These are phyloP conservation scores for Phaeosphaeria sp. DNA, from an alignment of 2,329 filamentous ascomycete genomes.

Conservation along the genomic window DNA sequence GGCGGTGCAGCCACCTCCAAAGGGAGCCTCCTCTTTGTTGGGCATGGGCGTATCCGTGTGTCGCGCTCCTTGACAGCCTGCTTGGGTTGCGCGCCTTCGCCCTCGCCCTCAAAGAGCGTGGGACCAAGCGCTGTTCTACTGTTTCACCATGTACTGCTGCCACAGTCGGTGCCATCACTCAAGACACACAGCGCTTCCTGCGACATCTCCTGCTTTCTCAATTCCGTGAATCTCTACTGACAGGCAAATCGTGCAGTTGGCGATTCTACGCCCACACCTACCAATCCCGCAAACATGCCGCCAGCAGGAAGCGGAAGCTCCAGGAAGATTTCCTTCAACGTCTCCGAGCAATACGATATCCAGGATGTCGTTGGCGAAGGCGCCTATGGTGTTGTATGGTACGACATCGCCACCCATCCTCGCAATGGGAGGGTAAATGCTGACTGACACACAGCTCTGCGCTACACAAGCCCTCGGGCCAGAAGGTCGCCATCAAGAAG, in stretches of 20 bases:
- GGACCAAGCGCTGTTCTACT: slow-evolving; percentile 28
- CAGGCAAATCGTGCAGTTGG: slow-evolving; percentile 2
- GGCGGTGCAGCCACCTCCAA: not conserved
- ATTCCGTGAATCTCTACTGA: slow-evolving; percentile 24
- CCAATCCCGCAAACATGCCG: slow-evolving; percentile 41
- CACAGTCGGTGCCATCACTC: slow-evolving; percentile 19
- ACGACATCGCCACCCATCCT: slow-evolving; percentile 48
- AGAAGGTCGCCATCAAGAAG: slow-evolving; percentile 99
- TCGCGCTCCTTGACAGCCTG: slow-evolving; percentile 5
- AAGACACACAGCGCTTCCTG: slow-evolving; percentile 24
- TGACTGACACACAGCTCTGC: slow-evolving; percentile 72
- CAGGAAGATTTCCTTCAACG: slow-evolving; percentile 99
- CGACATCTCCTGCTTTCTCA: slow-evolving; percentile 16
- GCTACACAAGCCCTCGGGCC: slow-evolving; percentile 95
- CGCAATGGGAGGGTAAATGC: slow-evolving; percentile 1
- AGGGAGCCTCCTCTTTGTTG: not conserved
- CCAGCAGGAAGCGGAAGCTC: slow-evolving; percentile 58
- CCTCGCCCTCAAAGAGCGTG: slow-evolving; percentile 29
- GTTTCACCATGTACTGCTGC: slow-evolving; percentile 33
- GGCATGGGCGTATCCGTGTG: not conserved
- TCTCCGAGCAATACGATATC: slow-evolving; percentile 99
- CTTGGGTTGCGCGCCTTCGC: slow-evolving; percentile 6
- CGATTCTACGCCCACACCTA: slow-evolving; percentile 13
- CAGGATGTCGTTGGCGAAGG: slow-evolving; percentile 99
- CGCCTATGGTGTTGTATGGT: slow-evolving; percentile 98